Evolutionary conservation across 495 filamentous ascomycete species (phyloP).

Genomic region (Xylaria intraflava): DNA sequence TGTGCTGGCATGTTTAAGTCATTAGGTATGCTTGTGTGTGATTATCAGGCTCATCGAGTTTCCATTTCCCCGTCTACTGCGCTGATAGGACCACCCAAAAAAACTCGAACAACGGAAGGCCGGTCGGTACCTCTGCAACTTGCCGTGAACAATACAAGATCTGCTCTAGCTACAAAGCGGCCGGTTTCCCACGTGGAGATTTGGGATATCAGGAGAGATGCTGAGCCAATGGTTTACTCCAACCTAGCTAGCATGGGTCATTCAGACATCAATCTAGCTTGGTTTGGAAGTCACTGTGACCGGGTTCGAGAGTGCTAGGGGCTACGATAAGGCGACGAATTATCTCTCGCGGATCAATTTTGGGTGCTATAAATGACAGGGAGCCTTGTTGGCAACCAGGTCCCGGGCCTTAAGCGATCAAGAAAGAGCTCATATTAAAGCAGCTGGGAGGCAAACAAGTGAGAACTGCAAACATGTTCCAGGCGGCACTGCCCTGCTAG

Average conservation of each 20-base stretch:
- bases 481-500: conserved; percentile 1
- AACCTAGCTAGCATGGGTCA: neutral
- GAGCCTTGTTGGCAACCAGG: neutral
- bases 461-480: neutral
- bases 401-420: neutral
- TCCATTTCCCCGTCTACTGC: conserved; percentile 1
- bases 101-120: conserved; percentile 13
- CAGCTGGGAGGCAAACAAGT: conserved; percentile 2
- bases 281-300: neutral
- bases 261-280: neutral
- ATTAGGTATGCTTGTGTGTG: conserved; percentile 9
- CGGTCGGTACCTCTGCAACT: conserved; percentile 10
- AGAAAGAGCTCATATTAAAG: conserved; percentile 1
- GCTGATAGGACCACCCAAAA: conserved; percentile 11
- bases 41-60: conserved; percentile 8
- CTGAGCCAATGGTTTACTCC: neutral
- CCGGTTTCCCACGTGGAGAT: conserved; percentile 11
- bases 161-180: conserved; percentile 2
- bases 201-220: conserved; percentile 6
- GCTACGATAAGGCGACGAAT: conserved; percentile 13
- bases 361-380: neutral
- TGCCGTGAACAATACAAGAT: conserved; percentile 11
- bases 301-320: neutral
- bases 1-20: conserved; percentile 11
- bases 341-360: conserved; percentile 1